Percentiles rank a stretch among this genome's conserved stretches.
Conservation (phyloP, 1,284 basidiomycete genomes). For the Fomitiporia mediterranea region DNA sequence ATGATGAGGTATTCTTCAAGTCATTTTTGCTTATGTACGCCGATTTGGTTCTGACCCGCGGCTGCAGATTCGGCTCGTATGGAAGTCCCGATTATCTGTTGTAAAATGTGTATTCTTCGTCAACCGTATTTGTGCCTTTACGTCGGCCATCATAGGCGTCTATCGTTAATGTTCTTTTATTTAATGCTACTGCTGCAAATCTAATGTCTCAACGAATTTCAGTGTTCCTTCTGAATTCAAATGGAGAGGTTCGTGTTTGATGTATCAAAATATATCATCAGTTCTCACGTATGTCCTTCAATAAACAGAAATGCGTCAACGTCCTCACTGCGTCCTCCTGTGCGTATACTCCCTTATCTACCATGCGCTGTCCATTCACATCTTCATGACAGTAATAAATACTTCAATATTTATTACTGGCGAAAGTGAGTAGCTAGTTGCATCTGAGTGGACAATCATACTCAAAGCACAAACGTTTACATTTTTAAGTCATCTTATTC, state of each 20-base stretch:
- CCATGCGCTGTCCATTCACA: background rate
- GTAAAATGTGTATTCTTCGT: slow-evolving; percentile 10
- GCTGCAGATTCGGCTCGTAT: background rate
- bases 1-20: slow-evolving; percentile 3
- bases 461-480: background rate
- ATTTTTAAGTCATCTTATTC: slow-evolving; percentile 13
- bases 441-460: background rate
- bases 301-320: too few relatives aligned
- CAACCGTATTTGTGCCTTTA: slow-evolving; percentile 7
- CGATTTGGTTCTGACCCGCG: background rate
- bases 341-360: background rate
- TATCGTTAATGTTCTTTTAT: background rate
- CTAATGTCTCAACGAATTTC: background rate
- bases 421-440: background rate
- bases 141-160: background rate
- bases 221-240: background rate
- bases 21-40: background rate
- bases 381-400: background rate
- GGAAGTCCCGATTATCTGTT: slow-evolving; percentile 6
- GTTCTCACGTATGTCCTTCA: too few relatives aligned
- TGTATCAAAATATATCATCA: too few relatives aligned
- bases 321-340: too few relatives aligned
- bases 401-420: background rate
- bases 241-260: background rate
- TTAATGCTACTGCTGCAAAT: background rate